Evolutionary conservation across 768 basidiomycete genomes (phyloP), one percentile per base, ranked within the genome.

Genomic region (Tulasnella sp.): DNA sequence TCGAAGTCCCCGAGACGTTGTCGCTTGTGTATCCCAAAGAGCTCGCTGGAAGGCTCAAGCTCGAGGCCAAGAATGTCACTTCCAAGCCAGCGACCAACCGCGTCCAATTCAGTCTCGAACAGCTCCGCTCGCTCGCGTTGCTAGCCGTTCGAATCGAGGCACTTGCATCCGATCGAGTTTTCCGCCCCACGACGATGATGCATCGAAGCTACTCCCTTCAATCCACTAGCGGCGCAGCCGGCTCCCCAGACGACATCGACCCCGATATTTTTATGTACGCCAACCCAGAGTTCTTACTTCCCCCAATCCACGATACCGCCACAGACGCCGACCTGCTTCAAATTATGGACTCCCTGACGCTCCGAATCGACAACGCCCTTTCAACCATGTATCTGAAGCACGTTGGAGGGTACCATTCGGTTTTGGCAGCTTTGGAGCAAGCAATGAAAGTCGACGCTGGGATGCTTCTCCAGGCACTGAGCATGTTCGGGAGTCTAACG

Each of bases 1-100:
- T 99, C 75, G 97, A 99, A 85, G 88, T 94, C 0, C 95, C 96
- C 1, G 97, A 98, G 85, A 88, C 89, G 81, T 87, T 99, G 31
- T 94, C 95, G n/a, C 84, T 92, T 24, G 88, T 98, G 71, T 99
- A 95, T 85, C 95, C 97, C 0, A 87, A 85, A 36, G 89, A 90
- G 4, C 87, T 99, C 48, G 89, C 90, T 58, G 92, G 91, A 8
- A 91, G 97, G 40, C 89, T 92, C 80, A 72, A 74, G 78, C 71
- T 48, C 46, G 89, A 91, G 76, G 83, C 92, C 72, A 42, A 79
- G 42, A 68, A 83, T 82, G 8, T 31, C 18, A 38, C 80, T 34
- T 52, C 77, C 18, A 42, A 83, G 27, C 79, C 86, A 21, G 87
- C 88, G 0, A 86, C 86, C 9, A 89, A 89, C 9, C 87, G 89